These are phyloP conservation scores for Lactifluus piperatus DNA, from an alignment of 768 basidiomycete genomes.

Conservation along the genomic window DNA sequence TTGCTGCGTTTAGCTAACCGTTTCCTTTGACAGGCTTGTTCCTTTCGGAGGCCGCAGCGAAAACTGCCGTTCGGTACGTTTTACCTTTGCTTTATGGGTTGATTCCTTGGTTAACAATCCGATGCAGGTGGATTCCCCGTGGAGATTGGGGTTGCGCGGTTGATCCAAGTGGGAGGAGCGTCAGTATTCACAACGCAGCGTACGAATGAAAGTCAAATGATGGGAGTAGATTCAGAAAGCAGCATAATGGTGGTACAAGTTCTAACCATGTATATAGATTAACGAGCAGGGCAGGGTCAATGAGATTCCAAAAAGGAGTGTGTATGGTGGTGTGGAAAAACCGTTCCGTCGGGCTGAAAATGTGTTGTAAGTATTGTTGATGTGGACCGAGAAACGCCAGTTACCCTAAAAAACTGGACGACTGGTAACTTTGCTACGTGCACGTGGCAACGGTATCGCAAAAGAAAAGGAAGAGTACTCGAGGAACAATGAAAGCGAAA, in stretches of 20 bases:
- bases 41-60: constrained; percentile 77
- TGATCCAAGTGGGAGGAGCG: constrained; percentile 92
- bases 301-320: constrained; percentile 15
- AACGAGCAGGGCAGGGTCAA: constrained; percentile 23
- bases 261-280: constrained; percentile 25
- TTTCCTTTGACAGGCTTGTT: constrained; percentile 48
- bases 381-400: constrained; percentile 3
- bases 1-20: neutral
- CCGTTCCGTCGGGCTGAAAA: constrained; percentile 10
- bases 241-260: constrained; percentile 28
- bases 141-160: constrained; percentile 94
- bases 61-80: constrained; percentile 81
- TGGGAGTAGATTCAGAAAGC: constrained; percentile 14
- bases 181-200: constrained; percentile 92
- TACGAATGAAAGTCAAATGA: constrained; percentile 34
- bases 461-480: constrained; percentile 17
- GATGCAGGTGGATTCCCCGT: constrained; percentile 77
- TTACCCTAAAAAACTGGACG: neutral
- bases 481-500: constrained; percentile 9
- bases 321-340: constrained; percentile 11
- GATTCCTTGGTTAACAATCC: neutral
- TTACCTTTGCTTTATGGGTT: neutral
- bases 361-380: constrained; percentile 17
- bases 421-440: constrained; percentile 10
- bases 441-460: constrained; percentile 20